Conservation (phyloP, 2,329 filamentous ascomycete species). For the Xylogone sp. region DNA sequence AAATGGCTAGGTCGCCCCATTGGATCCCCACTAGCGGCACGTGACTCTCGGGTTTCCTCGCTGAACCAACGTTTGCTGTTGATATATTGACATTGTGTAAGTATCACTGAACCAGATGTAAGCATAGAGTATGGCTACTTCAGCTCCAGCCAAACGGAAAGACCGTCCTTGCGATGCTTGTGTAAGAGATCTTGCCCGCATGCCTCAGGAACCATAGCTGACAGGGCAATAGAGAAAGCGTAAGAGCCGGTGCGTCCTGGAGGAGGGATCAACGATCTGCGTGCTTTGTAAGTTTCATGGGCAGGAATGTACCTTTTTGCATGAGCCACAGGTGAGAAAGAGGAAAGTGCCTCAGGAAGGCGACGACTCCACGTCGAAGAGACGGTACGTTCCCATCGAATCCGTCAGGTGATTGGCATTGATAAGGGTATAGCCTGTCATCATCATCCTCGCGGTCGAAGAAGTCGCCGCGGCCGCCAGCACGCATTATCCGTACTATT, state of each 20-base stretch:
- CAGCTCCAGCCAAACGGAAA: slow-evolving; percentile 70
- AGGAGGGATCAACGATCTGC: slow-evolving; percentile 68
- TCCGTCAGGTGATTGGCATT: slow-evolving; percentile 13
- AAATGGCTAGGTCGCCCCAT: not conserved
- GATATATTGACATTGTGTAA: not conserved
- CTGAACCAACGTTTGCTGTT: not conserved
- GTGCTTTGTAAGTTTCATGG: slow-evolving; percentile 72
- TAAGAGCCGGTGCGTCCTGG: slow-evolving; percentile 59
- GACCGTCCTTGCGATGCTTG: slow-evolving; percentile 66
- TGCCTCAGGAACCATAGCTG: not conserved
- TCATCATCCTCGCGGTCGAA: slow-evolving; percentile 46
- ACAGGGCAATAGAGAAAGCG: slow-evolving; percentile 18
- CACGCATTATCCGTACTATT: slow-evolving; percentile 55
- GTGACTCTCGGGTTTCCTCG: not conserved
- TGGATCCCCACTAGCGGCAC: not conserved
- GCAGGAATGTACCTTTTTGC: slow-evolving; percentile 72
- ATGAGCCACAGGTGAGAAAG: slow-evolving; percentile 73
- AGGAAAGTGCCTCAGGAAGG: slow-evolving; percentile 65
- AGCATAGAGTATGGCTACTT: slow-evolving; percentile 47
- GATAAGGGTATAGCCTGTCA: slow-evolving; percentile 46
- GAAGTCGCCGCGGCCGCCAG: slow-evolving; percentile 36
- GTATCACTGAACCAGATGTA: not conserved
- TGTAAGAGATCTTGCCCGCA: slow-evolving; percentile 11
- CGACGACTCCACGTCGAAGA: slow-evolving; percentile 19
- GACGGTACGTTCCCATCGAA: slow-evolving; percentile 11